Base-by-base conservation (phyloP, 2,329 filamentous ascomycete genomes). In the Colletotrichum spaethianum region DNA sequence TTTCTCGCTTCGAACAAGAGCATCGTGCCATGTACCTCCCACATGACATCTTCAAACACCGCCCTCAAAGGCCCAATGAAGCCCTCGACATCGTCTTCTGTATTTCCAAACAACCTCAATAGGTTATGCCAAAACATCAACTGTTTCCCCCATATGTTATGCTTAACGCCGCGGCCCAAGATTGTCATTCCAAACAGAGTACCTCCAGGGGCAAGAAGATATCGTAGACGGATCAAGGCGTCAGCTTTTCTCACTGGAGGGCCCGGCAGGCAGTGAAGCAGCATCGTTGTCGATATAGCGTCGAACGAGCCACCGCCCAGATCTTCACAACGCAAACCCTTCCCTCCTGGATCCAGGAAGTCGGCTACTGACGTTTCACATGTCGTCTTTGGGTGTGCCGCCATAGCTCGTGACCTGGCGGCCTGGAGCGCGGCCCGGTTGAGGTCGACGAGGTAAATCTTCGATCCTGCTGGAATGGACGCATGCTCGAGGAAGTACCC, bases 401-500 rank as follows among this genome's bases (percentile, higher is more conserved):
- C 18, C n/a, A 67, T 28, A n/a, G 56, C 67, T 28, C 67, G 67
- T 23, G 11, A 60, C 31, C 38, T 56, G 6, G 67, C 56, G 11
- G 48, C 63, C 31, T 67, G 20, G 0, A 70, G 63, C 16, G 67
- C 67, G 11, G 67, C 50, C 2, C n/a, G 55, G 33, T 71, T 67
- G 16, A 71, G 56, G 26, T 71, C 68, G 2, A 50, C 68, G 26
- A 44, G 33, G 33, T 53, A 40, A 8, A 63, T 23, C 9, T 53
- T 36, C 23, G 61, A 42, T 1, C 61, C 61, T 9, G 46, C 46
- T 11, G 61, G 16, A 14, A 63, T 40, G 6, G 46, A 46, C 16
- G 61, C 61, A 8, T 63, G 61, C 31, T 53, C 31, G 18, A 63
- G 81, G 46, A 82, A 83, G 72, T 79, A 84, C 3, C 82, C 82